Base-by-base conservation (phyloP, 768 basidiomycete genomes). In the Dendrothele bispora region DNA sequence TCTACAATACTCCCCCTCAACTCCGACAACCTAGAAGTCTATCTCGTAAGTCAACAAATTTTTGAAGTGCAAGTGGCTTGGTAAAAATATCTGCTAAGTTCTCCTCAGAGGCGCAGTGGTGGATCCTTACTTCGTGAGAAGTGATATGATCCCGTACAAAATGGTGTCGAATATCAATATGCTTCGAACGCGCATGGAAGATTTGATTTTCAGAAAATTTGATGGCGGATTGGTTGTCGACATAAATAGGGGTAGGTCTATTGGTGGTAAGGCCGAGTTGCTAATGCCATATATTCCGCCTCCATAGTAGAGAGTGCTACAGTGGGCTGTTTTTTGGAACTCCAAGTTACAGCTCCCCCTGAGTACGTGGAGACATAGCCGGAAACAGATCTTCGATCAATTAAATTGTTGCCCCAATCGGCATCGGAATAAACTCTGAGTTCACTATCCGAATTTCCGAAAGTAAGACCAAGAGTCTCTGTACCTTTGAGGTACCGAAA, bases 81-180 rank as follows among this genome's bases (percentile, higher is more conserved):
- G 32, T 47, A 51, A 59, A 54, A 38, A 49, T 15, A 35, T 52
- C 46, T 37, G 72, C 72, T 32, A 56, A 10, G 53, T 61, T 68
- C 26, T 63, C 51, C 3, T 34, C 51, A 0, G 64, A 66, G 12
- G 61, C 57, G 40, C 61, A 61, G 44, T 65, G 59, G 6, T 40
- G 21, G n/a, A 66, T 34, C 8, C 37, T 26, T 39, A 69, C 48
- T 7, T 43, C 37, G 3, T 55, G 53, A 32, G 56, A 38, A 12
- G 57, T 53, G 22, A 70, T 49, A 27, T 25, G 27, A 7, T 63
- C 53, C 3, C 62, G 58, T 30, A 68, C 54, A 37, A 54, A 64
- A 56, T 69, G 60, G 46, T 65, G 62, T 3, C 57, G 58, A 15
- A 72, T 61, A 36, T 65, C 61, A 50, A 74, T 70, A 52, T 74